A percentile compares a stretch with the other conserved stretches of the same genome.
Conservation (phyloP, 805 yeast genomes). For the Maudiozyma pseudohumilis region DNA sequence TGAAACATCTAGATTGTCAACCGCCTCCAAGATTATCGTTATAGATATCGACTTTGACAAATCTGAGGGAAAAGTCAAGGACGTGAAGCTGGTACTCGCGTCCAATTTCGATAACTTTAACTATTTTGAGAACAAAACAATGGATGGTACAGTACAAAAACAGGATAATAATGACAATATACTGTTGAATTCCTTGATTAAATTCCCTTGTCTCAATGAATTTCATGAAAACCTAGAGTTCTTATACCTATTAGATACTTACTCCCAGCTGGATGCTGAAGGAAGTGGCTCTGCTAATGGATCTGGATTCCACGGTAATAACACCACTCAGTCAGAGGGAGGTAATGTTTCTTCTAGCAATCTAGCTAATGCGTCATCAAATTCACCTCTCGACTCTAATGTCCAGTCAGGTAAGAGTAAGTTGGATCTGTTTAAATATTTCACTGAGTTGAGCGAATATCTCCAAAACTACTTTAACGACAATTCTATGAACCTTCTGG, state of each 20-base stretch:
- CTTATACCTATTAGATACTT: constrained; percentile 24
- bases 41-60: constrained; percentile 29
- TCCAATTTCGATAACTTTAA: constrained; percentile 30
- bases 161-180: constrained; percentile 15
- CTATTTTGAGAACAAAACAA: constrained; percentile 14
- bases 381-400: neutral
- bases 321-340: neutral
- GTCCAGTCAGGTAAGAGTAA: constrained; percentile 9
- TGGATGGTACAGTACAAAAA: neutral
- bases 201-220: constrained; percentile 21
- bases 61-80: constrained; percentile 19
- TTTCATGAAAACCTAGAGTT: constrained; percentile 28
- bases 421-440: constrained; percentile 27
- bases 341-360: neutral
- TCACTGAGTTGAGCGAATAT: constrained; percentile 21
- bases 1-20: constrained; percentile 24
- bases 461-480: constrained; percentile 16
- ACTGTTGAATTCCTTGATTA: constrained; percentile 22
- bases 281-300: constrained; percentile 9
- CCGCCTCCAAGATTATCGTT: constrained; percentile 30
- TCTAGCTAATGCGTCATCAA: neutral
- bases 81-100: constrained; percentile 30
- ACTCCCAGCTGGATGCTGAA: constrained; percentile 25
- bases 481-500: constrained; percentile 10
- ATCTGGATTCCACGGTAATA: neutral